These are phyloP conservation scores for Hygrophorus pudorinus DNA, from an alignment of 768 basidiomycete species.

Conservation along the genomic window DNA sequence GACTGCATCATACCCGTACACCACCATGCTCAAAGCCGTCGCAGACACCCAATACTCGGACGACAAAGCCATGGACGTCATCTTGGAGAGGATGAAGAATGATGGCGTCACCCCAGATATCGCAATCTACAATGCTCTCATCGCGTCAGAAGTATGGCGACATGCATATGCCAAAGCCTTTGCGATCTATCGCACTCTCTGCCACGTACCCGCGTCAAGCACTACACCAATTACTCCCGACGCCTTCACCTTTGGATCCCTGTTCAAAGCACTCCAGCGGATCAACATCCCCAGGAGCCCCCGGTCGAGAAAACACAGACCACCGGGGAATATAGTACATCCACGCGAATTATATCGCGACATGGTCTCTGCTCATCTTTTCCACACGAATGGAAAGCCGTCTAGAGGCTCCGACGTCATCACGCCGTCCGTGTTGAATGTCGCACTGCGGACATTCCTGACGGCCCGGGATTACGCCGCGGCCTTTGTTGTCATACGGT, in stretches of 20 bases:
- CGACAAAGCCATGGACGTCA: slow-evolving; percentile 19
- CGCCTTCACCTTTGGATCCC: slow-evolving; percentile 30
- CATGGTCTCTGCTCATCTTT: slow-evolving; percentile 21
- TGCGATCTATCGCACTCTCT: slow-evolving; percentile 31
- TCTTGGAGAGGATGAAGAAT: slow-evolving; percentile 30
- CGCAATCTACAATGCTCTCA: slow-evolving; percentile 38
- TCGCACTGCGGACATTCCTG: slow-evolving; percentile 36
- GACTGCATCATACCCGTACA: slow-evolving; percentile 22
- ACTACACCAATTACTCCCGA: slow-evolving; percentile 27
- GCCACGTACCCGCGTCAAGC: slow-evolving; percentile 17
- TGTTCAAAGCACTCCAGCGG: slow-evolving; percentile 26
- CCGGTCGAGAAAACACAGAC: slow-evolving; percentile 14
- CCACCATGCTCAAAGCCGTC: slow-evolving; percentile 28
- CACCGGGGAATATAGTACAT: slow-evolving; percentile 16
- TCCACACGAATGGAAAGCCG: slow-evolving; percentile 6
- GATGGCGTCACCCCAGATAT: slow-evolving; percentile 28
- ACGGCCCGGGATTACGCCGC: slow-evolving; percentile 35
- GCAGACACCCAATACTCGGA: slow-evolving; percentile 21
- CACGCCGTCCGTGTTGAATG: slow-evolving; percentile 26
- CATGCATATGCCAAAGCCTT: slow-evolving; percentile 27
- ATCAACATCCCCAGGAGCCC: slow-evolving; percentile 9
- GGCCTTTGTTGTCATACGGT: slow-evolving; percentile 29
- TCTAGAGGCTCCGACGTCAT: slow-evolving; percentile 15
- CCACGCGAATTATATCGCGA: slow-evolving; percentile 36
- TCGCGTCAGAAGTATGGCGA: slow-evolving; percentile 27